These are phyloP conservation scores for Colletotrichum musicola DNA, from an alignment of 2,329 filamentous ascomycete species.

Conservation along the genomic window DNA sequence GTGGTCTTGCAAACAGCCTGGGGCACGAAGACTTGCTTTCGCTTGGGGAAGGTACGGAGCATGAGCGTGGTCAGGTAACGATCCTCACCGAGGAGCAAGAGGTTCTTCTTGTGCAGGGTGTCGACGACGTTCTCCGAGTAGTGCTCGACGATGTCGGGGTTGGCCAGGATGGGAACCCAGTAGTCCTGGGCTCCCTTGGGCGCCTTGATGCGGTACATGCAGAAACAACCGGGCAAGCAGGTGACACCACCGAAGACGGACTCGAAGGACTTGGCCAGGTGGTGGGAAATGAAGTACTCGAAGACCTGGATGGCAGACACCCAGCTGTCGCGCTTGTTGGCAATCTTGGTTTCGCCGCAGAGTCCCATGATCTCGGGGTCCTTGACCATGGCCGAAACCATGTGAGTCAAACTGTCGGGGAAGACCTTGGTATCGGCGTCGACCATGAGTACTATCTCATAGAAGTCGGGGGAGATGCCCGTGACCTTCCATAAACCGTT, in stretches of 20 bases:
- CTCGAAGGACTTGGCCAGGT: conserved; percentile 96
- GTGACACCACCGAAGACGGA: conserved; percentile 99
- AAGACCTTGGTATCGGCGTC: conserved; percentile 99
- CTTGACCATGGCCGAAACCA: conserved; percentile 99
- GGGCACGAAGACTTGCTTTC: conserved; percentile 98
- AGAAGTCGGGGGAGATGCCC: conserved; percentile 97
- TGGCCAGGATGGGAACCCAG: conserved; percentile 98
- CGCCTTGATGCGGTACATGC: conserved; percentile 99
- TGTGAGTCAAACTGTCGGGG: conserved; percentile 97
- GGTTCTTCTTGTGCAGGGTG: conserved; percentile 97
- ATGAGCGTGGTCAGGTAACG: conserved; percentile 96
- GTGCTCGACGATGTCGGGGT: conserved; percentile 98
- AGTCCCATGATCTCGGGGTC: conserved; percentile 99
- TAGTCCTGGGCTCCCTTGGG: conserved; percentile 99
- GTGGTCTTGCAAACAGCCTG: conserved; percentile 99
- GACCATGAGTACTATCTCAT: conserved; percentile 98
- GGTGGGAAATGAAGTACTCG: conserved; percentile 99
- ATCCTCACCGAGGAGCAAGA: conserved; percentile 92
- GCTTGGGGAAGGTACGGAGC: conserved; percentile 98
- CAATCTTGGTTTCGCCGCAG: conserved; percentile 99
- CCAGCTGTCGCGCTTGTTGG: conserved; percentile 96
- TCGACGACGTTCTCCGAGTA: conserved; percentile 99
- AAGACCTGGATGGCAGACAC: conserved; percentile 99
- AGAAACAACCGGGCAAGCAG: conserved; percentile 98
- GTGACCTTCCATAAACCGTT: conserved; percentile 99